Percentiles rank a stretch among this genome's conserved stretches.
phyloP scores from a whole-genome alignment of 441 rosid genomes.

The Bruguiera hainesii region DNA sequence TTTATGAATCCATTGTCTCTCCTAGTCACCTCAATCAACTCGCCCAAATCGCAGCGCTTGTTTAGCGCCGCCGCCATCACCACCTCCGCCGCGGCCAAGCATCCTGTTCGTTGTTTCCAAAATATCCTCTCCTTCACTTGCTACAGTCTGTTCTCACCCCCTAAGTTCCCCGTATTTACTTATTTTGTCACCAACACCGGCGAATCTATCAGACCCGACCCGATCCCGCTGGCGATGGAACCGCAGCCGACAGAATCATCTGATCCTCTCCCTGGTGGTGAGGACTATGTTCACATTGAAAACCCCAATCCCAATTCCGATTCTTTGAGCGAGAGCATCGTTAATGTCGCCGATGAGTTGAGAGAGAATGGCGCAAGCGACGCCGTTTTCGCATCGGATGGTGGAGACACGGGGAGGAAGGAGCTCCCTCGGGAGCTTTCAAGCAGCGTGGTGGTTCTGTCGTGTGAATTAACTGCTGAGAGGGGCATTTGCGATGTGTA shows the following conservation, averaged over 20 bases:
- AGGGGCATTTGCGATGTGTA: slow-evolving; percentile 83
- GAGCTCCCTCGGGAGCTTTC: slow-evolving; percentile 68
- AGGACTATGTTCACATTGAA: slow-evolving; percentile 85
- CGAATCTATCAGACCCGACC: slow-evolving; percentile 7
- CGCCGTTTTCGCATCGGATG: slow-evolving; percentile 25
- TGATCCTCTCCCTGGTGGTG: slow-evolving; percentile 33
- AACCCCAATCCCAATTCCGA: slow-evolving; percentile 42
- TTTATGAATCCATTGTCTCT: slow-evolving; percentile 38
- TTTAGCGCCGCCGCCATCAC: background rate
- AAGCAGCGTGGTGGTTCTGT: slow-evolving; percentile 57
- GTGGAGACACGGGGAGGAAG: slow-evolving; percentile 26
- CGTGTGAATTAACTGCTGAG: slow-evolving; percentile 61
- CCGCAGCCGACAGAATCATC: slow-evolving; percentile 35
- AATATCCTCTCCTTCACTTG: background rate
- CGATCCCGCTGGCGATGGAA: slow-evolving; percentile 36
- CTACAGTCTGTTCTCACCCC: slow-evolving; percentile 6
- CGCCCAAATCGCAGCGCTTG: slow-evolving; percentile 24
- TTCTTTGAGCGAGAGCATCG: slow-evolving; percentile 74
- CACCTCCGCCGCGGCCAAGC: background rate
- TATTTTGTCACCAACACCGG: slow-evolving; percentile 16
- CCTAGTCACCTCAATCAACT: slow-evolving; percentile 20
- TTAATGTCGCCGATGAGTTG: slow-evolving; percentile 56
- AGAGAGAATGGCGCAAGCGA: slow-evolving; percentile 18
- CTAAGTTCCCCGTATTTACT: slow-evolving; percentile 6
- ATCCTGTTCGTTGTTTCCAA: slow-evolving; percentile 5